Evolutionary conservation across 768 basidiomycete species (phyloP).

Genomic region (Omphalotus guepiniiformis): DNA sequence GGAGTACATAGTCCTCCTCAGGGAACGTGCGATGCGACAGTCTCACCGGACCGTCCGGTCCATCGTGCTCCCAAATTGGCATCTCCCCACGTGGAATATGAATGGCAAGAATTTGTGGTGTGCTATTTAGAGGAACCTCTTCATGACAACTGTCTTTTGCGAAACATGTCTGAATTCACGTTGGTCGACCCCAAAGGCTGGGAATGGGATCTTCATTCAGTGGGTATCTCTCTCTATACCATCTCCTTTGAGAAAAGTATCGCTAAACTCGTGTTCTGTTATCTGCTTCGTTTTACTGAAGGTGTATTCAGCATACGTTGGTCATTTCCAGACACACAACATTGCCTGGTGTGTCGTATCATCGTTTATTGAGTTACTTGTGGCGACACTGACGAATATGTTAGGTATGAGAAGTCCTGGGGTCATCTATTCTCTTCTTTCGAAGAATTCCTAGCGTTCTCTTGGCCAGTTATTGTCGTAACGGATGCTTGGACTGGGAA

Average conservation of each 20-base stretch:
- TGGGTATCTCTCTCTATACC: slow-evolving; percentile 30
- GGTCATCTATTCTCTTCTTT: slow-evolving; percentile 75
- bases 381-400: slow-evolving; percentile 3
- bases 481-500: slow-evolving; percentile 69
- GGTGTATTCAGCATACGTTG: slow-evolving; percentile 75
- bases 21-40: no score
- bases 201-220: slow-evolving; percentile 78
- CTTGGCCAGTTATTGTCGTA: slow-evolving; percentile 78
- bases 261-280: slow-evolving; percentile 5
- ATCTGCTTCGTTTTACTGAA: slow-evolving; percentile 13
- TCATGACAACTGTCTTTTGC: no score
- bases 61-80: no score
- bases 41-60: no score
- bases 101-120: no score
- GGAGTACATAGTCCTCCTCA: no score
- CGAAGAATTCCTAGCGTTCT: slow-evolving; percentile 74
- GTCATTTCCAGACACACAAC: slow-evolving; percentile 67
- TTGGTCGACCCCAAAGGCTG: slow-evolving; percentile 74
- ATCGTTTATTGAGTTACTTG: neutral
- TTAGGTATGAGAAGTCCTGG: slow-evolving; percentile 79
- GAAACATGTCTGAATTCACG: slow-evolving; percentile 69
- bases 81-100: no score
- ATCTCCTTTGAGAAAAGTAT: neutral
- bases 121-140: no score
- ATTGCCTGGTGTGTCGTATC: slow-evolving; percentile 51